phyloP scores from a whole-genome alignment of 495 filamentous ascomycete genomes.

The Pseudevernia furfuracea region DNA sequence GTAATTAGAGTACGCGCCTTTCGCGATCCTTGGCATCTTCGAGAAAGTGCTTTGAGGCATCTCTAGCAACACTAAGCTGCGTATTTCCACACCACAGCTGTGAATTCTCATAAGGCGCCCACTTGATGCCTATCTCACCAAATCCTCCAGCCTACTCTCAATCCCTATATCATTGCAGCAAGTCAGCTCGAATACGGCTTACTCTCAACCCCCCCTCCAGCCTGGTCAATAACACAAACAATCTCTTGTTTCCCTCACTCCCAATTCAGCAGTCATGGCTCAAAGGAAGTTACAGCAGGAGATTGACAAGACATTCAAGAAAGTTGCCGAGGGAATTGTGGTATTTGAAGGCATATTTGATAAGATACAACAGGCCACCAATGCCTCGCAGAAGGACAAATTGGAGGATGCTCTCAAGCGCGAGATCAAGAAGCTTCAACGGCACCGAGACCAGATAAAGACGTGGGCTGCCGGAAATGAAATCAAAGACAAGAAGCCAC shows the following conservation, averaged over 20 bases:
- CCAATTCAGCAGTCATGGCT: conserved; percentile 57
- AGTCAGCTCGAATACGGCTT: conserved; percentile 11
- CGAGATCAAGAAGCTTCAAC: conserved; percentile 98
- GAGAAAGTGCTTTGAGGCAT: conserved; percentile 4
- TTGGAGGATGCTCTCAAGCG: conserved; percentile 94
- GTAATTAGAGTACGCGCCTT: no score
- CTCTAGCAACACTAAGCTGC: not conserved
- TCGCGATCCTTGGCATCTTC: conserved; percentile 14
- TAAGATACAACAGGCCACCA: conserved; percentile 84
- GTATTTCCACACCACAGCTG: not conserved
- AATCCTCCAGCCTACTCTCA: conserved; percentile 19
- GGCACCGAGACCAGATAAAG: conserved; percentile 97
- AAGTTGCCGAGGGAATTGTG: conserved; percentile 83
- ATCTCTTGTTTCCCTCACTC: conserved; percentile 11
- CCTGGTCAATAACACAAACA: conserved; percentile 6
- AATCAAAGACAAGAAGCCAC: conserved; percentile 95
- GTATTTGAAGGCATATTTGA: conserved; percentile 91
- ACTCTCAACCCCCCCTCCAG: not conserved
- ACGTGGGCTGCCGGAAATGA: conserved; percentile 95
- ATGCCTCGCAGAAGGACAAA: conserved; percentile 94
- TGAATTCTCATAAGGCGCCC: conserved; percentile 12
- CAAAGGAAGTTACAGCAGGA: conserved; percentile 92
- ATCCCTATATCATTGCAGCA: conserved; percentile 4
- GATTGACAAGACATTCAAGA: conserved; percentile 98
- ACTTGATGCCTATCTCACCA: conserved; percentile 27